Conservation (phyloP, 257 asterid species). For the Verbascum thapsus region DNA sequence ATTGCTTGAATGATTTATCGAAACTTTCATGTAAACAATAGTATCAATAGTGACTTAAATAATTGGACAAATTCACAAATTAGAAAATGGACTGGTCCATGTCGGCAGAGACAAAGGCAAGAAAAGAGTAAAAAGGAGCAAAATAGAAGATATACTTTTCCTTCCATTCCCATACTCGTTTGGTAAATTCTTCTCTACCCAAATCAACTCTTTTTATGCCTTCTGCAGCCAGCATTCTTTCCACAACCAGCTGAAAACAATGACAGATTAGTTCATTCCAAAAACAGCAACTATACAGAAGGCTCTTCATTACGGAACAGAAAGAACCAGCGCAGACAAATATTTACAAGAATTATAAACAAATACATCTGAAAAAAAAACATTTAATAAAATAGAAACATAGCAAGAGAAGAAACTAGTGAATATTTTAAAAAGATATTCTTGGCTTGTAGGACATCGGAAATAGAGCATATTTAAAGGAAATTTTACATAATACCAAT, state of each 20-base stretch:
- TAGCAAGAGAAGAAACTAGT: background rate
- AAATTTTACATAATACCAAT: no score
- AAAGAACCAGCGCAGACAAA: constrained; percentile 18
- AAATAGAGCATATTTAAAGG: no score
- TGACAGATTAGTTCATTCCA: constrained; percentile 22
- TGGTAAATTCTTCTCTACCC: constrained; percentile 90
- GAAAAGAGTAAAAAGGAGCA: constrained; percentile 28
- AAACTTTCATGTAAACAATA: no score
- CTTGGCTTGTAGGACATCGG: no score
- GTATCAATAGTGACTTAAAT: background rate
- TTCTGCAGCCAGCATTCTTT: constrained; percentile 90
- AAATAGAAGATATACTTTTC: constrained; percentile 63
- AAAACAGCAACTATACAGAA: constrained; percentile 11
- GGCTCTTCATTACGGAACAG: constrained; percentile 10
- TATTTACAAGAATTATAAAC: constrained; percentile 17
- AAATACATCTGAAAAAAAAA: background rate
- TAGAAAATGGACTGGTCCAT: background rate
- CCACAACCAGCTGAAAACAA: constrained; percentile 91
- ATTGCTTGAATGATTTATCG: no score
- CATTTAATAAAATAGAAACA: background rate
- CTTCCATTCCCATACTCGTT: constrained; percentile 99
- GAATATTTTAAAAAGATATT: no score
- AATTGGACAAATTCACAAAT: constrained; percentile 15
- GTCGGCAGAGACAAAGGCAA: constrained; percentile 21
- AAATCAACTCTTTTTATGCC: constrained; percentile 86